phyloP scores from a whole-genome alignment of 2,329 filamentous ascomycete species.

The Sarocladium strictum region DNA sequence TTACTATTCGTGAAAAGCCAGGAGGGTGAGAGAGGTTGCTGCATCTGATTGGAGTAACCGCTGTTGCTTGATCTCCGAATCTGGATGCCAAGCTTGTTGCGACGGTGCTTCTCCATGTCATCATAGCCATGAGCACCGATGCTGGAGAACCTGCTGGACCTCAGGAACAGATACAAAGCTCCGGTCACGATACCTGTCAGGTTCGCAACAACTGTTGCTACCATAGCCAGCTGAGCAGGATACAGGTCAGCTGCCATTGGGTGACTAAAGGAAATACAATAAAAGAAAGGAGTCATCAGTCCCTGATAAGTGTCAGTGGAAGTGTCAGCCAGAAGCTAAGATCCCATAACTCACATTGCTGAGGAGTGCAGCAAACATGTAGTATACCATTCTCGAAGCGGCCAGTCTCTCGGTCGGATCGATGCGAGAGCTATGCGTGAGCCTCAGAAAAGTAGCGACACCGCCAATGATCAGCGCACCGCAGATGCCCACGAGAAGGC shows the following conservation, averaged over 20 bases:
- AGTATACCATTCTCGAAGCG: conserved; percentile 66
- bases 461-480: conserved; percentile 43
- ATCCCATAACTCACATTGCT: conserved; percentile 45
- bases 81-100: conserved; percentile 7
- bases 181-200: conserved; percentile 60
- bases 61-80: conserved; percentile 10
- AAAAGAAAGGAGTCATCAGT: conserved; percentile 60
- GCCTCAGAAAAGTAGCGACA: conserved; percentile 49
- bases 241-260: not conserved
- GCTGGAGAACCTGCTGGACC: conserved; percentile 54
- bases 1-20: conserved; percentile 6
- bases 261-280: conserved; percentile 42
- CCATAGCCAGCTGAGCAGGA: conserved; percentile 44
- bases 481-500: conserved; percentile 45
- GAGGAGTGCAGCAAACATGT: conserved; percentile 49
- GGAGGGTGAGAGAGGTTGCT: conserved; percentile 15
- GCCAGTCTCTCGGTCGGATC: conserved; percentile 54
- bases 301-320: conserved; percentile 38
- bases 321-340: not conserved
- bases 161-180: conserved; percentile 60
- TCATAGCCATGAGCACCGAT: conserved; percentile 42
- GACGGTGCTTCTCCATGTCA: conserved; percentile 11
- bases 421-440: conserved; percentile 48
- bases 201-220: conserved; percentile 60
- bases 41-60: conserved; percentile 14